Evolutionary conservation across 2,329 filamentous ascomycete genomes (phyloP), one percentile per base, ranked within the genome.

Genomic region (Coniochaeta prunicola): DNA sequence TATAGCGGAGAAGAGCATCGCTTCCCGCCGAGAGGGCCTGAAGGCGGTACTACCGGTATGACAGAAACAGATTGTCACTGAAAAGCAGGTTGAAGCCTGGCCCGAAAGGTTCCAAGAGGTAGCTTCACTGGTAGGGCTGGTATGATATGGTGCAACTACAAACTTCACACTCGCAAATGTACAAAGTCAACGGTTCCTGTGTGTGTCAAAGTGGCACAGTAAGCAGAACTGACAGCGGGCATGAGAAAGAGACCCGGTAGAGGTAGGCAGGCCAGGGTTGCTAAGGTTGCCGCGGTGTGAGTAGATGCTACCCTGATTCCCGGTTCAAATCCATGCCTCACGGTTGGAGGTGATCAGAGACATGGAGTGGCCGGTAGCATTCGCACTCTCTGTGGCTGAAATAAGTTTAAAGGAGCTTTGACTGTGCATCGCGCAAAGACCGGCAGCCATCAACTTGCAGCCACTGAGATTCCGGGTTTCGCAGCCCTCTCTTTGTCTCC

Each of bases 221-320:
- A 50, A 26, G 38, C 53, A 60, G 56, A 48, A 36, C 57, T 59
- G 34, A 36, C 21, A 13, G 40, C 57, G 42, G 36, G 40, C 34
- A 59, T 53, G 36, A 40, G 57, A 50, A 40, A 40, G 57, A 50
- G 24, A 50, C 45, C 45, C 9, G 45, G 45, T 50, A 12, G 21
- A 50, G 21, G 24, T 30, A 61, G 60, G 63, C 61, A 62, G 54
- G 59, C 56, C 61, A 66, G 59, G 64, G 66, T 60, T 66, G 62
- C 60, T 59, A 63, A 63, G 59, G 59, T 64, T n/a, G 59, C 65
- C 64, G 61, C 62, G 61, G 64, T 62, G 62, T 61, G 62, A 63
- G 60, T 50, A 58, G 61, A 68, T 69, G 65, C 58, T 60, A 70
- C 67, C 65, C 65, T 68, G 63, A 64, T 68, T 69, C 67, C 66